Base-by-base conservation (phyloP, 225 moss, liverwort and hornwort species). In the Straminergon stramineum region DNA sequence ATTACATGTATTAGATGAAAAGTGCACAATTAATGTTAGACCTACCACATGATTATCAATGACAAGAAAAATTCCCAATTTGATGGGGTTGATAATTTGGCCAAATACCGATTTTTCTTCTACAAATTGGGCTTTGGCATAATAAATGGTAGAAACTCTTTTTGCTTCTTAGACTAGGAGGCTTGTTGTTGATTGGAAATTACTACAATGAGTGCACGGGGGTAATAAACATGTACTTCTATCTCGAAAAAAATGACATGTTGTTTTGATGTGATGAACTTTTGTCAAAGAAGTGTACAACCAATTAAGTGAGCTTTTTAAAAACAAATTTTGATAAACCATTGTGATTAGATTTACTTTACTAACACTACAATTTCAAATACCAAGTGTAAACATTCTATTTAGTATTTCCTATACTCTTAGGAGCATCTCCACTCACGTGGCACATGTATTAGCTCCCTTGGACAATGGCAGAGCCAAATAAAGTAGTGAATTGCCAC, bases 391-490 rank as follows among this genome's bases (percentile, higher is more conserved):
- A 67, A 67, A 37, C 11, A 19, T 67, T 20, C 20, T 67, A 20
- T 18, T 18, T 19, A 66, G 7, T 68, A n/a, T 21, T n/a, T 0
- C 19, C 22, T 69, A n/a, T 1, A 69, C 37, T n/a, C 6, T 9
- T 21, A 21, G 6, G 2, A n/a, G 20, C n/a, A 68, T 68, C 6
- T 37, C 21, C 18, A 68, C 0, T n/a, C 1, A 1, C 11, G 0
- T 21, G 5, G 2, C 21, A 11, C 7, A 68, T 16, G 3, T 27
- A 74, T 45, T 45, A 26, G 27, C 15, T 43, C 17, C 28, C 10
- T 5, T 43, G 7, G 6, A 43, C 9, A 0, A 6, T 28, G 2
- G 17, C 6, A 43, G 10, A 43, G 28, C 5, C 17, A 74, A 27
- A 27, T 43, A 23, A 74, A 74, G 17, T 0, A 0, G 27, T 10